These are phyloP conservation scores for Linum tenue DNA, from an alignment of 345 rosid genomes.

Conservation along the genomic window DNA sequence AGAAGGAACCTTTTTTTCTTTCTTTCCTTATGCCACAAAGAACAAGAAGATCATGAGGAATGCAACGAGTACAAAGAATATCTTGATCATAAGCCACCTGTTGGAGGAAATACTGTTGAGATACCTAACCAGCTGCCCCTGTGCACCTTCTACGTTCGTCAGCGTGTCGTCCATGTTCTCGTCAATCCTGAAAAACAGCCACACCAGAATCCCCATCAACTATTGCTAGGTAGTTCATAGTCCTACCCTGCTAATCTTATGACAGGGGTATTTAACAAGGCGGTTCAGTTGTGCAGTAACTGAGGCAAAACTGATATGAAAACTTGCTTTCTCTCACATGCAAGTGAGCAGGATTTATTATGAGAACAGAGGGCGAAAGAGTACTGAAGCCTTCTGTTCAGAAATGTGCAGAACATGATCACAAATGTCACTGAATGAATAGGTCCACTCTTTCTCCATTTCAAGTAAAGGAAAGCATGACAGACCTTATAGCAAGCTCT, in stretches of 20 bases:
- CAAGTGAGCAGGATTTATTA: too few relatives aligned
- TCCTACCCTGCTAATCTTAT: too few relatives aligned
- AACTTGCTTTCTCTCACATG: too few relatives aligned
- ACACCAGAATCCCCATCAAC: too few relatives aligned
- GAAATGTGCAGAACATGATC: neutral
- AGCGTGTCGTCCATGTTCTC: slow-evolving; percentile 73
- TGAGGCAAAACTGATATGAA: too few relatives aligned
- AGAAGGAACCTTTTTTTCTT: neutral
- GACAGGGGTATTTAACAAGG: too few relatives aligned
- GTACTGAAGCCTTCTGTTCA: too few relatives aligned
- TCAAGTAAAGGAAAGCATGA: slow-evolving; percentile 1
- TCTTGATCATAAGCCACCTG: slow-evolving; percentile 76
- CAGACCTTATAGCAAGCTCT: slow-evolving; percentile 75
- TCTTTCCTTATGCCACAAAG: slow-evolving; percentile 48
- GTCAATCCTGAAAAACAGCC: slow-evolving; percentile 43
- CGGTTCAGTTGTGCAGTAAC: too few relatives aligned
- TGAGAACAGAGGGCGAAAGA: too few relatives aligned
- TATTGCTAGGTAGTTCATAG: too few relatives aligned
- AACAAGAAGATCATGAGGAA: slow-evolving; percentile 76
- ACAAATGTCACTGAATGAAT: neutral
- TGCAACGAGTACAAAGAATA: slow-evolving; percentile 59
- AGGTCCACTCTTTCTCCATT: neutral
- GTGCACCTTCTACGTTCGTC: slow-evolving; percentile 71
- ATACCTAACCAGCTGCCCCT: slow-evolving; percentile 56
- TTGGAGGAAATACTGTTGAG: slow-evolving; percentile 71